phyloP scores from a whole-genome alignment of 768 basidiomycete species.

The Lentinula edodes region DNA sequence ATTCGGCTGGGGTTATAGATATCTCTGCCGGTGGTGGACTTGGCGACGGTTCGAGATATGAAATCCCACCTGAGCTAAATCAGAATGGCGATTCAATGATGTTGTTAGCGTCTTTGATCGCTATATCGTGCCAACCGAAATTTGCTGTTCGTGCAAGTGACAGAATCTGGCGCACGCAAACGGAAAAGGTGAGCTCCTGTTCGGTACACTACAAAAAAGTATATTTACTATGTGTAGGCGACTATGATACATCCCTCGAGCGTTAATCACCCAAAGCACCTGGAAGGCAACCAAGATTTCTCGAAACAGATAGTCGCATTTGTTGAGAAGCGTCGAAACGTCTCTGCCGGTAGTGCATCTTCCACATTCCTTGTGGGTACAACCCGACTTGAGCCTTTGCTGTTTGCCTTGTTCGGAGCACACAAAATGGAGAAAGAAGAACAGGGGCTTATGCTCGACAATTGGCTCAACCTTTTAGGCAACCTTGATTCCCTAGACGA shows the following conservation, averaged over 20 bases:
- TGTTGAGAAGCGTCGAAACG: constrained; percentile 78
- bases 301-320: constrained; percentile 75
- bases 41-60: constrained; percentile 22
- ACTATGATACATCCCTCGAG: constrained; percentile 83
- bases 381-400: constrained; percentile 82
- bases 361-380: constrained; percentile 75
- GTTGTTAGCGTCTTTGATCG: constrained; percentile 76
- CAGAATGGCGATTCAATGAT: constrained; percentile 69
- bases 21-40: constrained; percentile 66
- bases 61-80: constrained; percentile 65
- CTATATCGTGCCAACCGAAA: constrained; percentile 84
- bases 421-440: constrained; percentile 66
- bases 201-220: constrained; percentile 3
- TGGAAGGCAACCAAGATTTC: constrained; percentile 16
- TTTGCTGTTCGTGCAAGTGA: constrained; percentile 77
- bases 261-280: constrained; percentile 67
- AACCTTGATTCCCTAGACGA: constrained; percentile 72
- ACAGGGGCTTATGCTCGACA: constrained; percentile 79
- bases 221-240: constrained; percentile 32
- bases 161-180: constrained; percentile 62
- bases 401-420: constrained; percentile 88
- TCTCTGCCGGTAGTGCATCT: constrained; percentile 36
- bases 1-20: constrained; percentile 76
- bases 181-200: constrained; percentile 65
- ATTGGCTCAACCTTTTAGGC: constrained; percentile 83